Evolutionary conservation across 768 basidiomycete genomes (phyloP).

Genomic region (Xanthoconium purpureum): DNA sequence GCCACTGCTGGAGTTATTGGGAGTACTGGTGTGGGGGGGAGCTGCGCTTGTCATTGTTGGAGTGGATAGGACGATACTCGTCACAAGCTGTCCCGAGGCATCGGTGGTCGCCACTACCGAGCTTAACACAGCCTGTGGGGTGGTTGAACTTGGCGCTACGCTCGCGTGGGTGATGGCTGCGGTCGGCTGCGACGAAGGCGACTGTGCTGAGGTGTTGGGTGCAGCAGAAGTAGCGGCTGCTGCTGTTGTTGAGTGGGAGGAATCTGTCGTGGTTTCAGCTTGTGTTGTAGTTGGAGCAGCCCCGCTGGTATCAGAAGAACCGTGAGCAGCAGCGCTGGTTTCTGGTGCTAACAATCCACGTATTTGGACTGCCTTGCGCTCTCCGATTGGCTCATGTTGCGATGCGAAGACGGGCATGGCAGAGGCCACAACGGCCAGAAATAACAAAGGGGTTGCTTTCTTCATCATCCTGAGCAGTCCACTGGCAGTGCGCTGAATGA

Average conservation of each 20-base stretch:
- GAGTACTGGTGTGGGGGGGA: constrained; percentile 21
- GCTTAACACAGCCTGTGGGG: neutral
- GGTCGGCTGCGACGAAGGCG: constrained; percentile 3
- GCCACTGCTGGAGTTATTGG: constrained; percentile 17
- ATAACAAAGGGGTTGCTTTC: constrained; percentile 20
- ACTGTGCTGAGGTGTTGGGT: neutral
- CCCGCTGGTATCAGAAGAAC: neutral
- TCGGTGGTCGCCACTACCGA: constrained; percentile 26
- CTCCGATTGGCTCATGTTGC: constrained; percentile 17
- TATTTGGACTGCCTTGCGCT: constrained; percentile 14
- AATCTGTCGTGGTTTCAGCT: neutral
- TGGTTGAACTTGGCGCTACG: constrained; percentile 1
- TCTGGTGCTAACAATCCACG: constrained; percentile 3
- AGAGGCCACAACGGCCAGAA: constrained; percentile 28
- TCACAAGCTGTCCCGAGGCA: constrained; percentile 28
- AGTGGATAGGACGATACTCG: constrained; percentile 17
- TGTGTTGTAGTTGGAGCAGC: neutral
- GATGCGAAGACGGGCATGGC: constrained; percentile 24
- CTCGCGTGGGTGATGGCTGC: neutral
- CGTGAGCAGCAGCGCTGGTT: neutral
- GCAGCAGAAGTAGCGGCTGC: constrained; percentile 13
- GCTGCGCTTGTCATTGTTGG: constrained; percentile 25
- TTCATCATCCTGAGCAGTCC: constrained; percentile 26
- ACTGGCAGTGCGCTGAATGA: constrained; percentile 2
- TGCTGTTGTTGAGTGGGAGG: constrained; percentile 1